phyloP scores from a whole-genome alignment of 2,329 filamentous ascomycete genomes.

The Apiospora arundinis region DNA sequence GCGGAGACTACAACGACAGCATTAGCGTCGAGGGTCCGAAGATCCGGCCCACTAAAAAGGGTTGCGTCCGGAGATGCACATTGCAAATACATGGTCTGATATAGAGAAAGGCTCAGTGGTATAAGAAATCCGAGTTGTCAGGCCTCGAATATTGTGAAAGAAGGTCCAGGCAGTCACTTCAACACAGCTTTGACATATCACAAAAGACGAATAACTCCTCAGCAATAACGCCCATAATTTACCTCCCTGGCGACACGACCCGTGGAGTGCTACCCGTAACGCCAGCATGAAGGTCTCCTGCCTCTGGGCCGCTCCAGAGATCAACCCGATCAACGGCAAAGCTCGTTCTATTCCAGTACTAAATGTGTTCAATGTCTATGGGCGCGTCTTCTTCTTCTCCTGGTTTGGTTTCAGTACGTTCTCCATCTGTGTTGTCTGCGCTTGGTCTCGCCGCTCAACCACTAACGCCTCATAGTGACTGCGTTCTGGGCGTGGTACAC shows the following conservation, averaged over 20 bases:
- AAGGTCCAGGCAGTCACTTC: not conserved
- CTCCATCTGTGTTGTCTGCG: not conserved
- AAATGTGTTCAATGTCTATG: slow-evolving; percentile 80
- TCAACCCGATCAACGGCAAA: slow-evolving; percentile 87
- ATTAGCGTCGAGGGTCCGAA: slow-evolving; percentile 28
- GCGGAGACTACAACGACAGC: slow-evolving; percentile 31
- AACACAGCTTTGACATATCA: not conserved
- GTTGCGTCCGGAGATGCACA: slow-evolving; percentile 35
- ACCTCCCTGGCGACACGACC: not conserved
- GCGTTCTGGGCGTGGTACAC: slow-evolving; percentile 93
- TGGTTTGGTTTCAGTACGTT: slow-evolving; percentile 49
- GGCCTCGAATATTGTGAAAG: not conserved
- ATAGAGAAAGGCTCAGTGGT: slow-evolving; percentile 13
- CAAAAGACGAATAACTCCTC: not conserved
- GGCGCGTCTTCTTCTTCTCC: slow-evolving; percentile 83
- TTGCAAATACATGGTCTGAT: slow-evolving; percentile 9
- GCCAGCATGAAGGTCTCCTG: slow-evolving; percentile 43
- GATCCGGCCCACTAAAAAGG: slow-evolving; percentile 29
- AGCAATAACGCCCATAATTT: not conserved
- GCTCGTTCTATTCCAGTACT: slow-evolving; percentile 80
- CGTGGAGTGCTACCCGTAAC: not conserved
- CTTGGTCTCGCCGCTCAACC: not conserved
- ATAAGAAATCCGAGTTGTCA: slow-evolving; percentile 25
- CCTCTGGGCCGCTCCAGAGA: slow-evolving; percentile 65
- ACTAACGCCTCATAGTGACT: slow-evolving; percentile 51